Base-by-base conservation (phyloP, 257 asterid species). In the Rauvolfia tetraphylla region DNA sequence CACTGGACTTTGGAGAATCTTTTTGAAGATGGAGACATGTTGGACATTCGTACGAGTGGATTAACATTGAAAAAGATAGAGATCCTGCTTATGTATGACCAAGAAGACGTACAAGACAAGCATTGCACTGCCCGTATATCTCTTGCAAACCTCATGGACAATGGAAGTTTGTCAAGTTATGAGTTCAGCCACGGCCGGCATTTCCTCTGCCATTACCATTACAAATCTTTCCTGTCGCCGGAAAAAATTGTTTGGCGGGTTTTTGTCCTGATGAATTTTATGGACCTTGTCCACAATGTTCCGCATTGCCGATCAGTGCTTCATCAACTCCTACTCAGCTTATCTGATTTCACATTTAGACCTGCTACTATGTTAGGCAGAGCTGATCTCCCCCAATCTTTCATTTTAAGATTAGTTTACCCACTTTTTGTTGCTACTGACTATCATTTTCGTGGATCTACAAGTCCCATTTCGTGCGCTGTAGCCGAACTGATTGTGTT, bases 1-100 rank as follows among this genome's bases (percentile, higher is more conserved):
- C 75, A 71, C 31, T 77, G 81, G 76, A 57, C 57, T 29, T 17
- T 70, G 12, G 74, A 46, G 25, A 29, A 69, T 33, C 57, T 41
- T 49, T 23, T 77, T 20, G 72, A 71, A 27, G 68, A 15, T 20
- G 72, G 72, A 0, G 81, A 77, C 15, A 36, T 39, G 62, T 44
- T 77, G 17, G 31, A n/a, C 18, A 22, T 77, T 41, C 71, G 76
- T 15, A 18, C 70, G 29, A 46, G 48, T 31, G 48, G 62, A 20
- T 29, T 25, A 39, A 61, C 18, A 33, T 27, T 77, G 25, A 48
- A 41, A 48, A 33, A n/a, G n/a, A n/a, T n/a, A n/a, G n/a, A n/a
- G n/a, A n/a, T n/a, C n/a, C n/a, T n/a, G n/a, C n/a, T n/a, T 29
- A 36, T 77, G 7, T 69, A 58, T 42, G 61, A 38, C 9, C 59